Conservation (phyloP, 768 basidiomycete species). For the Termitomyces sp. region DNA sequence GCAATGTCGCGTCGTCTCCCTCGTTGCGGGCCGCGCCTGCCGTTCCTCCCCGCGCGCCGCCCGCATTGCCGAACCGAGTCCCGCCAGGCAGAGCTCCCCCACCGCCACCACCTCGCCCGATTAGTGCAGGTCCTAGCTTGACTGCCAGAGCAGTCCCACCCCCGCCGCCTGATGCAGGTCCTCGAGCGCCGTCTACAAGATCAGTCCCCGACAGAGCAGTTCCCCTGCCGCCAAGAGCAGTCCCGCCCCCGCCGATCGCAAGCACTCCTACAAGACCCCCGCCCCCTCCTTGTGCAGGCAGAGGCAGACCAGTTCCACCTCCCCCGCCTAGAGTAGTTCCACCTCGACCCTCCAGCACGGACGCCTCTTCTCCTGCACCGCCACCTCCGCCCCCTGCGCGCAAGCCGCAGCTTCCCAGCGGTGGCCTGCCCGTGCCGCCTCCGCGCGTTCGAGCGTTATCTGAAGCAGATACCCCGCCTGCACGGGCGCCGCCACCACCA, state of each 20-base stretch:
- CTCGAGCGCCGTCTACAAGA: not conserved
- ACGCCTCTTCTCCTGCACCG: conserved; percentile 21
- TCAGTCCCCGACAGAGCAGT: conserved; percentile 14
- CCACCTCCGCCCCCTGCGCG: conserved; percentile 38
- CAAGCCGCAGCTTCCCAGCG: conserved; percentile 22
- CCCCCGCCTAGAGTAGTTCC: conserved; percentile 20
- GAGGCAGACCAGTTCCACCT: conserved; percentile 20
- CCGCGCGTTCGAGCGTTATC: conserved; percentile 39
- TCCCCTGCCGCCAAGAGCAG: conserved; percentile 30
- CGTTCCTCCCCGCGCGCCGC: conserved; percentile 23
- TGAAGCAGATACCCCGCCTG: conserved; percentile 29
- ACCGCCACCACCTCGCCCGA: conserved; percentile 38
- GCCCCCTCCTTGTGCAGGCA: conserved; percentile 2
- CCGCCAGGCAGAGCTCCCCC: conserved; percentile 24
- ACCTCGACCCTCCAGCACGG: conserved; percentile 31
- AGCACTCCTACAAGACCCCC: no score
- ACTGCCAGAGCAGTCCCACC: conserved; percentile 17
- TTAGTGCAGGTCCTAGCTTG: conserved; percentile 29
- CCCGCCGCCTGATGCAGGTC: conserved; percentile 25
- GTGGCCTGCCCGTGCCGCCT: conserved; percentile 25
- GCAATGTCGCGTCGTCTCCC: conserved; percentile 21
- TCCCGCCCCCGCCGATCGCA: conserved; percentile 15
- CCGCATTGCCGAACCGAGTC: conserved; percentile 9
- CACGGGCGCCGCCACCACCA: conserved; percentile 22
- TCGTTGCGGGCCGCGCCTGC: conserved; percentile 23